phyloP scores from a whole-genome alignment of 1,139 yeast genomes.

The Candida buenavistaensis region DNA sequence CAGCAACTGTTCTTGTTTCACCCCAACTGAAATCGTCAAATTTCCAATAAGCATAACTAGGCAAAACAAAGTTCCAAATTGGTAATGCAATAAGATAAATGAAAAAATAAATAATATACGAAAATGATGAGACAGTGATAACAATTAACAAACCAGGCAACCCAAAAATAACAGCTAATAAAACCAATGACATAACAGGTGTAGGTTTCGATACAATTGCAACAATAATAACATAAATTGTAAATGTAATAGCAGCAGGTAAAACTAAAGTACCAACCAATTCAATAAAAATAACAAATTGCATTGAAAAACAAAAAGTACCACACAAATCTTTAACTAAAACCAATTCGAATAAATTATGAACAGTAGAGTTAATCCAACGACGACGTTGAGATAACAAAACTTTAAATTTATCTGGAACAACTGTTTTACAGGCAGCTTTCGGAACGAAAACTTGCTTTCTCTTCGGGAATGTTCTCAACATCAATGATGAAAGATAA shows the following conservation, averaged over 20 bases:
- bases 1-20: conserved; percentile 85
- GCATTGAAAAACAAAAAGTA: conserved; percentile 96
- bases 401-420: conserved; percentile 79
- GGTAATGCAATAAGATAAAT: conserved; percentile 84
- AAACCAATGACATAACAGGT: conserved; percentile 74
- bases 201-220: conserved; percentile 83
- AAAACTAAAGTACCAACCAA: conserved; percentile 86
- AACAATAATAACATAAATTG: conserved; percentile 74
- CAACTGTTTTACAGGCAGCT: conserved; percentile 94
- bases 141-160: conserved; percentile 86
- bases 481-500: conserved; percentile 83
- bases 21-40: conserved; percentile 99
- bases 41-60: conserved; percentile 91
- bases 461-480: conserved; percentile 89
- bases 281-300: conserved; percentile 85
- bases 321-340: conserved; percentile 93
- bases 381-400: conserved; percentile 94
- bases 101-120: conserved; percentile 79
- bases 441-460: conserved; percentile 91
- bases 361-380: conserved; percentile 98
- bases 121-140: conserved; percentile 78
- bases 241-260: conserved; percentile 89
- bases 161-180: conserved; percentile 83
- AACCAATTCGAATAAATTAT: conserved; percentile 88
- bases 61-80: conserved; percentile 91